Percentiles rank a stretch among this genome's conserved stretches.
Evolutionary conservation across 2,329 filamentous ascomycete genomes (phyloP).

Genomic region (Chrysoporthe puriensis): DNA sequence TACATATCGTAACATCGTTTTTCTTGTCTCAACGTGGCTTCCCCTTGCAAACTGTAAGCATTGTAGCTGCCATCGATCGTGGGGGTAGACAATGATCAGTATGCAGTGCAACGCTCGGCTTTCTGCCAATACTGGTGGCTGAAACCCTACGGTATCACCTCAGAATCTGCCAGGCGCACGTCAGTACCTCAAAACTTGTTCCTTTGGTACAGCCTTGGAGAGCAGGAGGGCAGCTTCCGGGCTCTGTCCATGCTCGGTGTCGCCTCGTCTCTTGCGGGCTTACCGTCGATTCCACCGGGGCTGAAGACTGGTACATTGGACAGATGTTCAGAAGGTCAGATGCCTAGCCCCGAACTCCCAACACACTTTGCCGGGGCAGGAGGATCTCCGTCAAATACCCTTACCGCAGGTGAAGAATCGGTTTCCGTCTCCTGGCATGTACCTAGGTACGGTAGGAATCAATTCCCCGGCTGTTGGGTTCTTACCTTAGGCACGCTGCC

Average conservation of each 20-base stretch:
- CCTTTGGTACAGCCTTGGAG: neutral
- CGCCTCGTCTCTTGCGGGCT: too few relatives aligned
- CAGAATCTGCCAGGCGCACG: neutral
- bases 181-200: neutral
- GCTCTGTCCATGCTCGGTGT: neutral
- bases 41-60: constrained; percentile 6
- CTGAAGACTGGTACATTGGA: neutral
- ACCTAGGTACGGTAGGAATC: neutral
- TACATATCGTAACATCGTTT: neutral
- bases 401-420: neutral
- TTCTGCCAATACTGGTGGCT: neutral
- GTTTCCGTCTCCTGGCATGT: neutral
- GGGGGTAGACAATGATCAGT: neutral
- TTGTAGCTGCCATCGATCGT: neutral
- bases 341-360: neutral
- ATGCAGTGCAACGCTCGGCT: constrained; percentile 10
- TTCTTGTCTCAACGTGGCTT: neutral
- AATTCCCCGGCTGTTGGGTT: neutral
- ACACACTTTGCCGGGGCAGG: too few relatives aligned
- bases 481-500: neutral
- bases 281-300: too few relatives aligned
- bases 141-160: neutral
- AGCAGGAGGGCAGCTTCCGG: neutral
- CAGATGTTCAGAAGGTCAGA: neutral
- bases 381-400: neutral